phyloP scores from a whole-genome alignment of 139 green algal species.

The Nannochloris sp. region DNA sequence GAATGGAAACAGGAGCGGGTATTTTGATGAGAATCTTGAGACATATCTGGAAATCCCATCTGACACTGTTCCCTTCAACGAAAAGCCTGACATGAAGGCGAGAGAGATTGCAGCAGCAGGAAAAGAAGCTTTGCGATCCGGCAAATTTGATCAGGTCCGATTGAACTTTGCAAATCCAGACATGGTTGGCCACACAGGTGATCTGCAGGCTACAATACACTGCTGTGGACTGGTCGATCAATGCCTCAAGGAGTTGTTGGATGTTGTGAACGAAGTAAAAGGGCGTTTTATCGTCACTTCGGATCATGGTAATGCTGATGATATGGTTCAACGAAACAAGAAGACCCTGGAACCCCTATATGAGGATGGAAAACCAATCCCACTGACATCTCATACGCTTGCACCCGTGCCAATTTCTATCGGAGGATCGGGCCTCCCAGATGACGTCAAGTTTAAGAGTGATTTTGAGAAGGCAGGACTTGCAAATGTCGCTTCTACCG shows the following conservation, averaged over 20 bases:
- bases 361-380: conserved; percentile 57
- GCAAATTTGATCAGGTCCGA: conserved; percentile 59
- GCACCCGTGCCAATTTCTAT: conserved; percentile 83
- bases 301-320: conserved; percentile 93
- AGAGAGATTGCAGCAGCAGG: conserved; percentile 79
- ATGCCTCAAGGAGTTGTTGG: conserved; percentile 70
- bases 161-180: conserved; percentile 80
- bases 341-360: conserved; percentile 60
- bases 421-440: conserved; percentile 76
- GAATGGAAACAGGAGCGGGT: conserved; percentile 94
- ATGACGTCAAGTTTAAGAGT: conserved; percentile 47
- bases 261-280: conserved; percentile 30
- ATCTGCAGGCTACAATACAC: conserved; percentile 52
- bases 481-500: conserved; percentile 87
- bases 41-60: conserved; percentile 90
- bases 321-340: conserved; percentile 90
- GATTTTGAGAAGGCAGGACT: conserved; percentile 78
- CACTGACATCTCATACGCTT: conserved; percentile 90
- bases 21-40: conserved; percentile 83
- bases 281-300: conserved; percentile 76
- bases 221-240: conserved; percentile 63
- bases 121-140: conserved; percentile 70
- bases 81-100: conserved; percentile 91
- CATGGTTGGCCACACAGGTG: conserved; percentile 84
- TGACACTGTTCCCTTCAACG: conserved; percentile 87